Percentiles rank a stretch among this genome's conserved stretches.
phyloP scores from a whole-genome alignment of 106 monocot genomes.

The Vanilla planifolia region DNA sequence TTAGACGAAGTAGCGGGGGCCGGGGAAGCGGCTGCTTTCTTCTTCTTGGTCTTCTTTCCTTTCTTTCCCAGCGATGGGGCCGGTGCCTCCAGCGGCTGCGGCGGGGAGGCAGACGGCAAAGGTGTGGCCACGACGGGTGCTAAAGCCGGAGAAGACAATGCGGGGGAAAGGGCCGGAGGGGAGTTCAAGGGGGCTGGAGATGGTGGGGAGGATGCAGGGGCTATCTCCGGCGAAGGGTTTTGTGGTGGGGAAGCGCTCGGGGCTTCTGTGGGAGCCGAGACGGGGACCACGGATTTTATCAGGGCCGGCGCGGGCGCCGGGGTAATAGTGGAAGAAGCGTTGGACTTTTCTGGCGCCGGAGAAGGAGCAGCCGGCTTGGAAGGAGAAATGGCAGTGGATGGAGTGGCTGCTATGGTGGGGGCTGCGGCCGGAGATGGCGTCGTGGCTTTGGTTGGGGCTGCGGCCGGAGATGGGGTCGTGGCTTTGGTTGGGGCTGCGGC shows the following conservation, averaged over 20 bases:
- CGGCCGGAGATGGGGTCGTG: neutral
- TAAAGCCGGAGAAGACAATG: neutral
- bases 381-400: neutral
- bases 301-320: neutral
- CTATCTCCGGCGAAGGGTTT: neutral
- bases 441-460: neutral
- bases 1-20: neutral
- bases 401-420: neutral
- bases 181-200: neutral
- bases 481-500: neutral
- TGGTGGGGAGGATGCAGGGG: conserved; percentile 9
- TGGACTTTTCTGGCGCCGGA: neutral
- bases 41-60: conserved; percentile 8
- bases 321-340: neutral
- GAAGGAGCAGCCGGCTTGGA: neutral
- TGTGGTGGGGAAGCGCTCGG: neutral
- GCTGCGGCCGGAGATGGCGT: neutral
- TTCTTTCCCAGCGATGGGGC: conserved; percentile 9
- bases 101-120: neutral
- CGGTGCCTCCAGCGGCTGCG: conserved; percentile 1
- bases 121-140: neutral
- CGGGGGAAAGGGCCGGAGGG: neutral
- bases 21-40: conserved; percentile 4
- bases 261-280: neutral
- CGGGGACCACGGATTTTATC: neutral